phyloP scores from a whole-genome alignment of 495 filamentous ascomycete genomes.

The Penicillium verhagenii region DNA sequence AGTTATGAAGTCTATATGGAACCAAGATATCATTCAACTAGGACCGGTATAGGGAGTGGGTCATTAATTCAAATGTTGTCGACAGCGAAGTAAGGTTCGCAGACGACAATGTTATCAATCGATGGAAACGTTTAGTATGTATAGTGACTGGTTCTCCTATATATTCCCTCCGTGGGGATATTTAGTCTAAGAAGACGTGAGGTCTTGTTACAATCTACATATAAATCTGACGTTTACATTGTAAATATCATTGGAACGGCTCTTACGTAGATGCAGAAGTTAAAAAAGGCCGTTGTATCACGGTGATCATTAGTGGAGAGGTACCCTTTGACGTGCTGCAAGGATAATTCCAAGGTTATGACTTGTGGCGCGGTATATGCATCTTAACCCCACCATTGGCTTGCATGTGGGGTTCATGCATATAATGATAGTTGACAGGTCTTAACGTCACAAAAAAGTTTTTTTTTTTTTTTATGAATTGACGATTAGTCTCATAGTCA shows the following conservation, averaged over 20 bases:
- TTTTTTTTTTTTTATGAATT: no score
- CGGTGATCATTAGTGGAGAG: constrained; percentile 45
- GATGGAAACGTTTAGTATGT: no score
- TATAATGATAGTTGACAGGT: constrained; percentile 21
- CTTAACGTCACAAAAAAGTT: constrained; percentile 30
- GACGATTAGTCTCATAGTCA: constrained; percentile 43
- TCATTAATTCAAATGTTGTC: neutral
- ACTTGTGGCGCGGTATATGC: constrained; percentile 40
- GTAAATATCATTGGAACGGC: constrained; percentile 36
- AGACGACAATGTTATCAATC: neutral
- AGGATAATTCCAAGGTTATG: constrained; percentile 47
- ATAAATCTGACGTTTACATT: no score
- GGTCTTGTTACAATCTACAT: no score
- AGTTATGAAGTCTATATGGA: constrained; percentile 14
- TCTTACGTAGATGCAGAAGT: constrained; percentile 35
- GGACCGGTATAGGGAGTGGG: neutral
- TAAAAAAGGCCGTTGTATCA: constrained; percentile 37
- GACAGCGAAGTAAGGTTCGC: neutral
- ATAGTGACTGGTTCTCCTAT: no score
- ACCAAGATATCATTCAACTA: neutral
- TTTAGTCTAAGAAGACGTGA: no score
- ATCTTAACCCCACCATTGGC: constrained; percentile 1
- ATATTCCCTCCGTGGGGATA: no score
- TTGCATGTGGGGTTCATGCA: constrained; percentile 1
- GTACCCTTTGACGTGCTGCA: constrained; percentile 49